A percentile compares a stretch with the other conserved stretches of the same genome.
phyloP scores from a whole-genome alignment of 495 filamentous ascomycete species.

The Penicillium cataractarum region DNA sequence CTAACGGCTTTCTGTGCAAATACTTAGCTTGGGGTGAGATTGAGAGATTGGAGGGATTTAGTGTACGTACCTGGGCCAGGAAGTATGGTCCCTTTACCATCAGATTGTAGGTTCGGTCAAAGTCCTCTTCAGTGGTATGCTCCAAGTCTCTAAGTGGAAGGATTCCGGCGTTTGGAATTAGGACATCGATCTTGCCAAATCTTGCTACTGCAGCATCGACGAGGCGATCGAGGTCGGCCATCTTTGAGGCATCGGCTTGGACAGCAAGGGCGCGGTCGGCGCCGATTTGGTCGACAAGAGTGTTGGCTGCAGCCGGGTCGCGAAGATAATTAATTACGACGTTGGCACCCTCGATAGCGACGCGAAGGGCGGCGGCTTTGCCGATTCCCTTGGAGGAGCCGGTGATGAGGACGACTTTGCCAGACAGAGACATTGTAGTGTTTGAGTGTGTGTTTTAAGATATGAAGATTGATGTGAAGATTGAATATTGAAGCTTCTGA shows the following conservation, averaged over 20 bases:
- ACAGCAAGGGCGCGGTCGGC: slow-evolving; percentile 55
- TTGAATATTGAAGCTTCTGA: too few relatives aligned
- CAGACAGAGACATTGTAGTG: slow-evolving; percentile 8
- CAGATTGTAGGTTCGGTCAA: slow-evolving; percentile 55
- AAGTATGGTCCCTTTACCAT: slow-evolving; percentile 75
- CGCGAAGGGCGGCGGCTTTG: slow-evolving; percentile 55
- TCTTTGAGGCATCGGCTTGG: slow-evolving; percentile 51
- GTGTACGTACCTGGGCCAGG: slow-evolving; percentile 54
- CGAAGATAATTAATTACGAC: slow-evolving; percentile 67
- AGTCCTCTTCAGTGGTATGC: slow-evolving; percentile 61
- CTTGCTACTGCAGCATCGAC: slow-evolving; percentile 48
- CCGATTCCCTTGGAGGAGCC: slow-evolving; percentile 72
- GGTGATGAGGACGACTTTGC: slow-evolving; percentile 46
- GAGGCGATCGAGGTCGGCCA: slow-evolving; percentile 44
- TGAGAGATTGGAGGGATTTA: not conserved
- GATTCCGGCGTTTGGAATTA: slow-evolving; percentile 64
- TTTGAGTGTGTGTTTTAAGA: not conserved
- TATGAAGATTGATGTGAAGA: not conserved
- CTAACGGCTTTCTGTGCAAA: slow-evolving; percentile 56
- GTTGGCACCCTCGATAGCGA: slow-evolving; percentile 61
- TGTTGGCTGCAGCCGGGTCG: slow-evolving; percentile 55
- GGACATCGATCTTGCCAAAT: slow-evolving; percentile 62
- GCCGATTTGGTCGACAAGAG: slow-evolving; percentile 58
- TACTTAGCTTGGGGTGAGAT: not conserved
- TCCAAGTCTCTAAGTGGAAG: slow-evolving; percentile 58